Base-by-base conservation (phyloP, 2,329 filamentous ascomycete genomes). In the Neonectria faginata region DNA sequence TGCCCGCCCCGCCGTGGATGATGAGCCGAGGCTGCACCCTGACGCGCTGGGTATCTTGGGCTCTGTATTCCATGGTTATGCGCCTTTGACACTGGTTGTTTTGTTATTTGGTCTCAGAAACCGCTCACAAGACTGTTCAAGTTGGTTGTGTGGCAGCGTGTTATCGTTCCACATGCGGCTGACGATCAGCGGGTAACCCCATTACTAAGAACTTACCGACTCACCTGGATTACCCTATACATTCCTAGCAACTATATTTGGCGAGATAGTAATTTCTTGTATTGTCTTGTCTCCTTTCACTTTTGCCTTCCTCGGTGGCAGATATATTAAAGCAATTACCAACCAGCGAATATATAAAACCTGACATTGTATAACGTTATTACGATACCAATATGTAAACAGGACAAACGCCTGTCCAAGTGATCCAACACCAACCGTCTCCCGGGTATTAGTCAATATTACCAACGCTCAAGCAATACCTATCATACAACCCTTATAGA, bases 1-100 rank as follows among this genome's bases (percentile, higher is more conserved):
- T 90, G 52, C 91, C 91, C 2, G 91, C 91, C 36, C 91, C 91
- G 74, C 91, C 91, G 73, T 92, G 90, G 73, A 92, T 87, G 74
- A 92, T 90, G 33, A 92, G 76, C 10, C 88, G 84, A 3, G 90
- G 89, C 72, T 81, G 79, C 36, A 83, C 64, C 52, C 66, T 75
- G 22, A 67, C 56, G 22, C 4, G 16, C 39, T 33, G 22, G 42
- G 57, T 20, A 44, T 61, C 3, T 59, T 66, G 69, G 29, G 53
- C 62, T 59, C 77, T 80, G 70, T 81, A 83, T 59, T 84, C 79
- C 83, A 85, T 85, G 36, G 18, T 60, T 20, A 25, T 41, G n/a
- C 10, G 31, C 4, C 7, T 10, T 8, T 29, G 16, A 2, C 6
- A 44, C n/a, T 36, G 8, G 16, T 9, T 57, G 3, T 36, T 22